These are phyloP conservation scores for Auricularia sp. DNA, from an alignment of 768 basidiomycete genomes.

Conservation along the genomic window DNA sequence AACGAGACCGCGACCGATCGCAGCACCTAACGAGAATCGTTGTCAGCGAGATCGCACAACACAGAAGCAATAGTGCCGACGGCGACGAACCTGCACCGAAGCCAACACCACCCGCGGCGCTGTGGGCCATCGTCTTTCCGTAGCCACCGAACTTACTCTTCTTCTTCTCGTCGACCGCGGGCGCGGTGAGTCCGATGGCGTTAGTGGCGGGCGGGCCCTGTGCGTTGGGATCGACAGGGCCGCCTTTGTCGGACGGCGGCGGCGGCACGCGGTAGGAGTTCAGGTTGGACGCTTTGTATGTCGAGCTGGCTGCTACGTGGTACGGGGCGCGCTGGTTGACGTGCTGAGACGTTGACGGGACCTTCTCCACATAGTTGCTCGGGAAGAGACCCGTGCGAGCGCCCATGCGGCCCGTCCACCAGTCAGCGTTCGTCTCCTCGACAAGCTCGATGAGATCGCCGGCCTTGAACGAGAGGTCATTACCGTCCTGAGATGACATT, in stretches of 20 bases:
- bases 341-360: background rate
- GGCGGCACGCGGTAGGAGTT: background rate
- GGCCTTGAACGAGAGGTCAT: conserved; percentile 66
- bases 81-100: conserved; percentile 56
- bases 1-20: conserved; percentile 26
- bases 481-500: conserved; percentile 42
- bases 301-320: background rate
- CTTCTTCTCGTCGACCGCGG: conserved; percentile 31
- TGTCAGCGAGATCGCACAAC: conserved; percentile 25
- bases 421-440: conserved; percentile 72
- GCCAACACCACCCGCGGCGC: conserved; percentile 54
- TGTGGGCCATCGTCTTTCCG: conserved; percentile 40
- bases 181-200: conserved; percentile 34
- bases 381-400: conserved; percentile 71
- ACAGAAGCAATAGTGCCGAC: conserved; percentile 4
- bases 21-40: background rate
- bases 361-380: conserved; percentile 12
- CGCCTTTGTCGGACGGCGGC: background rate
- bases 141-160: conserved; percentile 48
- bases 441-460: conserved; percentile 74
- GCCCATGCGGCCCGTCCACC: conserved; percentile 64
- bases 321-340: conserved; percentile 4
- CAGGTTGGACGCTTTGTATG: background rate
- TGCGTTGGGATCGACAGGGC: background rate
- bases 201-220: conserved; percentile 7